Evolutionary conservation across 2,329 filamentous ascomycete species (phyloP).

Genomic region (Achaetomium macrosporum): DNA sequence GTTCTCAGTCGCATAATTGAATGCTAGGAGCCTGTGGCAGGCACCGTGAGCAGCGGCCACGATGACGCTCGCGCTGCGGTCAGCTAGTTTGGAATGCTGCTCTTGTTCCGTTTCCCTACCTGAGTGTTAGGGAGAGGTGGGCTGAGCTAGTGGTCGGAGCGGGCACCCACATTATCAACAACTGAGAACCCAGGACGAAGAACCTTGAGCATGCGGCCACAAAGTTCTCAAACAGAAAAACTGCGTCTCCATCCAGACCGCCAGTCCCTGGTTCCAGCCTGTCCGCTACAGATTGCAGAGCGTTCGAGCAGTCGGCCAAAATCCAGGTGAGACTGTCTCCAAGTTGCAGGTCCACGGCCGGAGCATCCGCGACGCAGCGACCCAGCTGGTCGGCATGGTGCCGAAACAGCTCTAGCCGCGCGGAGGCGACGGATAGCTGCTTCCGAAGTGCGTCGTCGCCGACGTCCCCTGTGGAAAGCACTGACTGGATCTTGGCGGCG

Average conservation of each 20-base stretch:
- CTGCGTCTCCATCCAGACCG: neutral
- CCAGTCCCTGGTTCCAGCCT: neutral
- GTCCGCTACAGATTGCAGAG: neutral
- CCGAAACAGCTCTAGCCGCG: slow-evolving; percentile 10
- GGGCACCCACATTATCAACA: slow-evolving; percentile 13
- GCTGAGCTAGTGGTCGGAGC: neutral
- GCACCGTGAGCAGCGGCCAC: neutral
- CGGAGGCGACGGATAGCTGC: slow-evolving; percentile 1
- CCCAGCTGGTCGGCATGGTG: slow-evolving; percentile 13
- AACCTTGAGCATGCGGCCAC: slow-evolving; percentile 1
- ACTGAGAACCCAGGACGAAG: slow-evolving; percentile 13
- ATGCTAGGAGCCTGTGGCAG: neutral
- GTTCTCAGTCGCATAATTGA: neutral
- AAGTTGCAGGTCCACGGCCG: neutral
- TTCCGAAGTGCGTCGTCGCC: neutral
- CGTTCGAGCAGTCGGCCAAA: slow-evolving; percentile 4
- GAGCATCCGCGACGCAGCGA: slow-evolving; percentile 1
- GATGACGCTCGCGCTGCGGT: neutral
- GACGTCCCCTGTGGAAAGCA: neutral
- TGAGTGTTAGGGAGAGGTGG: neutral
- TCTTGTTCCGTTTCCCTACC: slow-evolving; percentile 5
- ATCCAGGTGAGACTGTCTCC: neutral
- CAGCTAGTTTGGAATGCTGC: slow-evolving; percentile 4
- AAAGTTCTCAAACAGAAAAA: slow-evolving; percentile 1
- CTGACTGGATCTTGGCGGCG: neutral